Evolutionary conservation across 768 basidiomycete species (phyloP).

Genomic region (Crepidotus variabilis): DNA sequence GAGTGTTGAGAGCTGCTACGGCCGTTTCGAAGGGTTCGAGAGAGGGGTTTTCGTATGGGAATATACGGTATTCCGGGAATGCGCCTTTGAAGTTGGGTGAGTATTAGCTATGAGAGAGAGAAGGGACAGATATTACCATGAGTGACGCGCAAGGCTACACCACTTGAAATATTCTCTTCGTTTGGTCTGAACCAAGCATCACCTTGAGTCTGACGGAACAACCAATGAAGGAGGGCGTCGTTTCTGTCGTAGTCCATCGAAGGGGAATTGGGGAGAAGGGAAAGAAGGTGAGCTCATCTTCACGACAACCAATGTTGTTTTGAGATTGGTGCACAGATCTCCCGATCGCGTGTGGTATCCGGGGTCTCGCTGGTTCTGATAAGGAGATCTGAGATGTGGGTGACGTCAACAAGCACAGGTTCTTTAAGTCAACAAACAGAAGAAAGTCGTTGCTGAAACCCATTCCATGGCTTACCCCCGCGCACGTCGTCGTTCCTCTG

Average conservation of each 20-base stretch:
- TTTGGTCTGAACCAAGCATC: constrained; percentile 84
- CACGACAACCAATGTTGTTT: not conserved
- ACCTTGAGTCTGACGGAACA: constrained; percentile 75
- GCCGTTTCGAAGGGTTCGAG: constrained; percentile 76
- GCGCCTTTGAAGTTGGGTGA: constrained; percentile 3
- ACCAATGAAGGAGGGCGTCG: constrained; percentile 76
- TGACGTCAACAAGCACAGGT: not conserved
- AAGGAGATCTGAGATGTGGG: constrained; percentile 1
- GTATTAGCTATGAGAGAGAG: not conserved
- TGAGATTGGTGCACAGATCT: not conserved
- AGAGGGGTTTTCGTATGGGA: constrained; percentile 73
- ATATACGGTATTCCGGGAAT: constrained; percentile 63
- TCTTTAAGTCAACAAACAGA: too few species aligned
- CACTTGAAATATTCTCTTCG: constrained; percentile 68
- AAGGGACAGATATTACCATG: constrained; percentile 31
- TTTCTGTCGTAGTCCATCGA: constrained; percentile 74
- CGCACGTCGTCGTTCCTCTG: not conserved
- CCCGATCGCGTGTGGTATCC: constrained; percentile 6
- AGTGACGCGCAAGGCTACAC: constrained; percentile 57
- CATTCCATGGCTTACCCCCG: constrained; percentile 18
- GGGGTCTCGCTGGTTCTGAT: constrained; percentile 8
- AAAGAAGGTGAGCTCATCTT: constrained; percentile 3
- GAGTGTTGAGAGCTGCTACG: constrained; percentile 69
- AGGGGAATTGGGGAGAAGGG: constrained; percentile 10
- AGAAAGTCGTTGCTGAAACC: too few species aligned